A percentile compares a stretch with the other conserved stretches of the same genome.
Evolutionary conservation across 1,139 yeast genomes (phyloP).

Genomic region (Hyphopichia wangnamkhiaoensis): DNA sequence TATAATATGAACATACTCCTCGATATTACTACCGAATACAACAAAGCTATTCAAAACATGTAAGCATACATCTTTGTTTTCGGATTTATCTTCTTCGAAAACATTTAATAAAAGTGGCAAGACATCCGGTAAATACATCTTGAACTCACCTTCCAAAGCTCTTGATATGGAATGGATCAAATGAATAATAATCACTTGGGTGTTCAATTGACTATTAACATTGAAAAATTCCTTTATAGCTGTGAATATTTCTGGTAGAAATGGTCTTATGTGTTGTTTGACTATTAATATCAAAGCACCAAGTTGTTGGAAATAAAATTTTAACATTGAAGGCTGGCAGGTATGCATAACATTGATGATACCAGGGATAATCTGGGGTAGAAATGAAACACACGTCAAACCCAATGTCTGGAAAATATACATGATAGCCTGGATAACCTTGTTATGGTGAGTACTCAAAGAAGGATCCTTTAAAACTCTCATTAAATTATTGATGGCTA

Average conservation of each 20-base stretch:
- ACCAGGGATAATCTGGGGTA: conserved; percentile 87
- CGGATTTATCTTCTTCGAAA: conserved; percentile 73
- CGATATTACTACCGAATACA: conserved; percentile 85
- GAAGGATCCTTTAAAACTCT: conserved; percentile 84
- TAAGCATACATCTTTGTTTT: conserved; percentile 63
- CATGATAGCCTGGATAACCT: conserved; percentile 89
- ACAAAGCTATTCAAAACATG: conserved; percentile 84
- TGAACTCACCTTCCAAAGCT: conserved; percentile 91
- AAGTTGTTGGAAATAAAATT: conserved; percentile 86
- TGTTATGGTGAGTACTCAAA: conserved; percentile 81
- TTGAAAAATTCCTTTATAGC: conserved; percentile 74
- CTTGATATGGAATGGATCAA: conserved; percentile 82
- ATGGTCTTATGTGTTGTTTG: conserved; percentile 86
- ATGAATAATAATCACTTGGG: conserved; percentile 78
- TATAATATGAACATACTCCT: conserved; percentile 83
- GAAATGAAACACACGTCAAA: conserved; percentile 79
- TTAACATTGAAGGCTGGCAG: conserved; percentile 80
- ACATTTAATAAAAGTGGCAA: conserved; percentile 76
- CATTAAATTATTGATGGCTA: conserved; percentile 83
- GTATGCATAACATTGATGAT: conserved; percentile 81
- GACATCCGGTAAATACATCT: conserved; percentile 75
- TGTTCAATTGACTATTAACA: conserved; percentile 50
- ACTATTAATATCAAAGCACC: conserved; percentile 80
- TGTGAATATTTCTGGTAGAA: conserved; percentile 72
- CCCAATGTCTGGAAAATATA: conserved; percentile 89